These are phyloP conservation scores for Penicillium sp. DNA, from an alignment of 2,329 filamentous ascomycete genomes.

Conservation along the genomic window DNA sequence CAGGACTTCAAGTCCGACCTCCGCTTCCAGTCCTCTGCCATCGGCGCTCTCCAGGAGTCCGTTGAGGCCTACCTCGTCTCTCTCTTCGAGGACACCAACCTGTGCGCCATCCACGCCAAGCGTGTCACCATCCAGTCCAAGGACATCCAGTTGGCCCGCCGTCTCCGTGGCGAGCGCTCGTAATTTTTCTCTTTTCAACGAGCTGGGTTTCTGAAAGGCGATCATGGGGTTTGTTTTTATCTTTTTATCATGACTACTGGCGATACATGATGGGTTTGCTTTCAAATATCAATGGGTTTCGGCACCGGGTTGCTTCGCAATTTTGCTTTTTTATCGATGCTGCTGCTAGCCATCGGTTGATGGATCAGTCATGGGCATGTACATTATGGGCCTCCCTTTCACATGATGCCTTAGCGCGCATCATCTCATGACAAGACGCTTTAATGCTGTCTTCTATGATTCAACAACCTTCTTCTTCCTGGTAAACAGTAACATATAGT, in stretches of 20 bases:
- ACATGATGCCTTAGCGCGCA: constrained; percentile 30
- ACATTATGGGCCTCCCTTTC: constrained; percentile 33
- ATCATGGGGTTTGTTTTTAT: constrained; percentile 40
- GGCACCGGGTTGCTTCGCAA: constrained; percentile 37
- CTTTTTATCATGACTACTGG: constrained; percentile 41
- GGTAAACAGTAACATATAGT: not conserved
- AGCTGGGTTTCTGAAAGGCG: constrained; percentile 37
- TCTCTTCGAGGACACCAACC: constrained; percentile 96
- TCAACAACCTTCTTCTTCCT: constrained; percentile 11
- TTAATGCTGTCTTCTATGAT: constrained; percentile 33
- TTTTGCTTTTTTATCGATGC: constrained; percentile 32
- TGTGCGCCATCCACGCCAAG: constrained; percentile 98
- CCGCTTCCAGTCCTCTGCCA: constrained; percentile 97
- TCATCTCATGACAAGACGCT: constrained; percentile 37
- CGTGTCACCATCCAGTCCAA: constrained; percentile 93
- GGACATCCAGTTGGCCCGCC: constrained; percentile 94
- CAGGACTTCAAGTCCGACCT: constrained; percentile 94
- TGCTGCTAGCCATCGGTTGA: constrained; percentile 28
- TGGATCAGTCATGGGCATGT: constrained; percentile 37
- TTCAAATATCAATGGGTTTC: constrained; percentile 42
- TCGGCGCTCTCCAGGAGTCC: constrained; percentile 95
- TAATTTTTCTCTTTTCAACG: constrained; percentile 47
- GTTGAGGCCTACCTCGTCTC: constrained; percentile 98
- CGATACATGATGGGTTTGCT: constrained; percentile 46
- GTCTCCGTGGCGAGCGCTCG: constrained; percentile 91